These are phyloP conservation scores for Botryotinia convoluta DNA, from an alignment of 2,329 filamentous ascomycete genomes.

Conservation along the genomic window DNA sequence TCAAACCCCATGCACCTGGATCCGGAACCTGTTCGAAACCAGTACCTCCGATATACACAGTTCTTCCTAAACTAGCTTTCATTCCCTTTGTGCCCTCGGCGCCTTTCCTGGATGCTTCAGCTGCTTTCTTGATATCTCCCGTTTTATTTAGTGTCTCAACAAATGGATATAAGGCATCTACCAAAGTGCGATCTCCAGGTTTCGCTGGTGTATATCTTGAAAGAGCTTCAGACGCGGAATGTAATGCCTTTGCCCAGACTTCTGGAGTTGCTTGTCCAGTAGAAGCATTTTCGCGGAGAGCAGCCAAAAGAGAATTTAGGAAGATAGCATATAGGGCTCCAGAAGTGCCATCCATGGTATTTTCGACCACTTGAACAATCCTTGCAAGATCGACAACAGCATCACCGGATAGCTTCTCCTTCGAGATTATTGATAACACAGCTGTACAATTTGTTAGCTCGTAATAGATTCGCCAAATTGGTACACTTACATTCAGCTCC, in stretches of 20 bases:
- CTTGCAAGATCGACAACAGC: conserved; percentile 57
- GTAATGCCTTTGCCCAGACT: conserved; percentile 62
- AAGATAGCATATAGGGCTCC: conserved; percentile 77
- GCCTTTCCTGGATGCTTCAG: conserved; percentile 69
- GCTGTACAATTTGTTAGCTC: conserved; percentile 35
- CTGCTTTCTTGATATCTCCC: conserved; percentile 68
- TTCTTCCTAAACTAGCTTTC: conserved; percentile 80
- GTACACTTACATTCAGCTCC: conserved; percentile 55
- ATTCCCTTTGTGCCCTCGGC: conserved; percentile 87
- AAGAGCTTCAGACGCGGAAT: conserved; percentile 67
- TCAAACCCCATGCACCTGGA: conserved; percentile 73
- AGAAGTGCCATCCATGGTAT: conserved; percentile 71
- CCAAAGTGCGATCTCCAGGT: conserved; percentile 82
- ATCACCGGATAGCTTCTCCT: conserved; percentile 51
- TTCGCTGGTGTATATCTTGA: conserved; percentile 84
- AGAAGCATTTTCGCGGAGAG: conserved; percentile 33
- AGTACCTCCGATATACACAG: conserved; percentile 76
- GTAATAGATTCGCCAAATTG: background rate
- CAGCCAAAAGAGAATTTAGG: conserved; percentile 65
- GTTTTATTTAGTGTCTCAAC: conserved; percentile 66
- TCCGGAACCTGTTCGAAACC: conserved; percentile 73
- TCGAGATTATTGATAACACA: conserved; percentile 45
- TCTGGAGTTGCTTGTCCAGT: conserved; percentile 43
- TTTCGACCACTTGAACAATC: conserved; percentile 63
- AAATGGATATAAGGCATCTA: conserved; percentile 89